Evolutionary conservation across 192 early-diverging fungal genomes (phyloP), one percentile per base, ranked within the genome.

Genomic region (Neocallimastix lanati): DNA sequence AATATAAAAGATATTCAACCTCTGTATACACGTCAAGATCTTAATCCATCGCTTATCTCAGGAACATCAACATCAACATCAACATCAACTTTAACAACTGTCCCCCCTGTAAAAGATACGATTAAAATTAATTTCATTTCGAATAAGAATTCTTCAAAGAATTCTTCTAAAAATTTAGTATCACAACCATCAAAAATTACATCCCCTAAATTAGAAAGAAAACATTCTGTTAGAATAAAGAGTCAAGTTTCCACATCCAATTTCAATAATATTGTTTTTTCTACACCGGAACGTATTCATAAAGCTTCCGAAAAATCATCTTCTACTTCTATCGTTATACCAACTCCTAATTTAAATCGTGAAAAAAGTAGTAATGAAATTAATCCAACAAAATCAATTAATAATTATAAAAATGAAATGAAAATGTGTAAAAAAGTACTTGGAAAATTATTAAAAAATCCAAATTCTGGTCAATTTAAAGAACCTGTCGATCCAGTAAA

Each of bases 381-480:
- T 0, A 4, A 7, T 9, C 50, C 18, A n/a, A 9, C 3, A 67
- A 67, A n/a, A 67, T 5, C 16, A 21, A 11, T 67, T 7, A n/a
- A 11, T 27, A 67, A n/a, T 27, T 27, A 67, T n/a, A 67, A n/a
- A n/a, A 67, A 9, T 67, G 25, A n/a, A 25, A 67, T 67, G 50
- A 67, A 67, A 67, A n/a, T 67, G 25, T 67, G 50, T 67, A 67
- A n/a, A 67, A 67, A n/a, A n/a, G n/a, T 67, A 3, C 25, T 67
- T 67, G 25, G 21, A n/a, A 67, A 67, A 67, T 67, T 67, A 67
- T 67, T 67, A 67, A 67, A 21, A n/a, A 15, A 67, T 67, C 16
- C 4, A n/a, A 93, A 95, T 77, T 92, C 94, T 9, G 87, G 86
- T 13, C 90, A 92, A 25, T 99, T 99, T 82, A 85, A 94, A 29